Evolutionary conservation across 2,329 filamentous ascomycete genomes (phyloP), one percentile per base, ranked within the genome.

Genomic region (Colletotrichum godetiae): DNA sequence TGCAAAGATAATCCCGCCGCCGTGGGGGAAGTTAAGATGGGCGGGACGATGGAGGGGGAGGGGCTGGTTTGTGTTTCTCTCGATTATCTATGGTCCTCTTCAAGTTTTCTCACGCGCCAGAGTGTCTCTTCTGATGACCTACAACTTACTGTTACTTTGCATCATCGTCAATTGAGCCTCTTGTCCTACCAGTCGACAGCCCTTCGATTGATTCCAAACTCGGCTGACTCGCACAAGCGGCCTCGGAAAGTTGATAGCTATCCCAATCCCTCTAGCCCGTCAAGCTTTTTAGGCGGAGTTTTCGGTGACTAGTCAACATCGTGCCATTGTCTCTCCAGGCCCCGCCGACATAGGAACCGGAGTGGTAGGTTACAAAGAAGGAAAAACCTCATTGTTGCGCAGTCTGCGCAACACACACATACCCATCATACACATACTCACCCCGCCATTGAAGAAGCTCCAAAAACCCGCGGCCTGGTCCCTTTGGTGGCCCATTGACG

Each of bases 341-440:
- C 66, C 59, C 70, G 59, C 70, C 59, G 66, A 73, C 70, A 29
- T 46, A 73, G 55, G 70, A 60, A 73, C 27, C 12, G 15, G 66
- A 59, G 55, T 33, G 58, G 65, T 8, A 29, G 37, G 12, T 27
- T 11, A 31, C n/a, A 29, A 13, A 11, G 8, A 59, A 13, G 24
- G 42, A 22, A 57, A 35, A 68, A 33, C 55, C 61, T 55, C 52
- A 27, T 27, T 49, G n/a, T 35, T 10, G 42, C 42, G 19, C 60
- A 27, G 15, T 19, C 19, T 7, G 22, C 29, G 12, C 35, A 1
- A 37, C 37, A 5, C 13, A 27, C 46, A 53, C 19, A 49, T 6
- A 33, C n/a, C 49, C n/a, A 27, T n/a, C 10, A 27, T 42, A 35
- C 46, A 53, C 33, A 24, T 22, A 13, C 42, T 15, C 49, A 22